Evolutionary conservation across 768 basidiomycete species (phyloP).

Genomic region (Calocera viscosa): DNA sequence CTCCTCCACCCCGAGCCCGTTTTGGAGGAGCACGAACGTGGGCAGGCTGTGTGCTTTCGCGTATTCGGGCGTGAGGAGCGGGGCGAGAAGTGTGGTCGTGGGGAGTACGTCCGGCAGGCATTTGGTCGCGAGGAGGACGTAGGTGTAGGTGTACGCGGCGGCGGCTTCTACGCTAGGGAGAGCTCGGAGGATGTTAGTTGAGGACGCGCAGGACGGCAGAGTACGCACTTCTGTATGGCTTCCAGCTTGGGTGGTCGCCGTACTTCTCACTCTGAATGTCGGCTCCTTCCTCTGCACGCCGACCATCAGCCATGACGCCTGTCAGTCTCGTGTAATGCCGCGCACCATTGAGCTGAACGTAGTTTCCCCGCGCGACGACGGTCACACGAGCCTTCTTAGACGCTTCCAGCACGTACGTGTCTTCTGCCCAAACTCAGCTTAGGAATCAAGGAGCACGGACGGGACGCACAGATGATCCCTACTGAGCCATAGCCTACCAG

Average conservation of each 20-base stretch:
- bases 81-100: constrained; percentile 22
- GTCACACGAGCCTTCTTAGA: constrained; percentile 27
- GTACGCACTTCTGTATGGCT: constrained; percentile 23
- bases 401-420: constrained; percentile 18
- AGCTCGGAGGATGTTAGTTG: constrained; percentile 15
- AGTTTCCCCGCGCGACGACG: constrained; percentile 28
- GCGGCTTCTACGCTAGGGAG: constrained; percentile 26
- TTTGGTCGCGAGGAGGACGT: constrained; percentile 26
- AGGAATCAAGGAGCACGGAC: neutral
- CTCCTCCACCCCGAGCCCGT: constrained; percentile 26
- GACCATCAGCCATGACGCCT: neutral
- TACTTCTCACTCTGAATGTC: constrained; percentile 23
- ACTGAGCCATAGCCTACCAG: constrained; percentile 14
- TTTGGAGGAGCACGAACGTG: constrained; percentile 20
- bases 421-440: neutral
- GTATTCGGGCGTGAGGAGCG: constrained; percentile 22
- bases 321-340: neutral
- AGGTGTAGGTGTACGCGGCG: constrained; percentile 22
- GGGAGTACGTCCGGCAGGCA: constrained; percentile 27
- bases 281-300: constrained; percentile 15
- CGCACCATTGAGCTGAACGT: constrained; percentile 16
- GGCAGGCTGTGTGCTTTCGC: constrained; percentile 19
- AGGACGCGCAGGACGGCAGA: neutral
- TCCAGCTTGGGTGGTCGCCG: constrained; percentile 23
- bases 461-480: constrained; percentile 11